Percentiles rank a stretch among this genome's conserved stretches.
Conservation (phyloP, 2,329 filamentous ascomycete genomes). For the Botryosphaeria agaves region DNA sequence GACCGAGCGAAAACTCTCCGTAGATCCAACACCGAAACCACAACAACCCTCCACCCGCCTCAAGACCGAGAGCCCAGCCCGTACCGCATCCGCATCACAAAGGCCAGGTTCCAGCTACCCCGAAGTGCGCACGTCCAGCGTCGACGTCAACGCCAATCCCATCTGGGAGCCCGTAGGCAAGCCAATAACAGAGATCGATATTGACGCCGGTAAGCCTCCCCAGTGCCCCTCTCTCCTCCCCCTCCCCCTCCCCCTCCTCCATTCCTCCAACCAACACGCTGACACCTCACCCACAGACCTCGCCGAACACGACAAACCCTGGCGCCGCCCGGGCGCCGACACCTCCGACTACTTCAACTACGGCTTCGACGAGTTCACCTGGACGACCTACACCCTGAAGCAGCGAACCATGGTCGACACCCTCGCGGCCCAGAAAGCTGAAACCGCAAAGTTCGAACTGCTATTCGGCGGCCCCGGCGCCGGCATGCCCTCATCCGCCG, state of each 20-base stretch:
- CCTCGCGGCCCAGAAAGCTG: conserved; percentile 63
- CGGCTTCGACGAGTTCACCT: conserved; percentile 96
- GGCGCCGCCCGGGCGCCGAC: conserved; percentile 87
- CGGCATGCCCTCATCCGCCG: conserved; percentile 22
- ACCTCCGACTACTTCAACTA: conserved; percentile 98
- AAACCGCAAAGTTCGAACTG: conserved; percentile 42
- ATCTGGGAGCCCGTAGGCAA: conserved; percentile 57
- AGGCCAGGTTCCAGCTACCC: conserved; percentile 47
- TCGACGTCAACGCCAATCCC: conserved; percentile 73
- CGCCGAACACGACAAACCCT: conserved; percentile 68
- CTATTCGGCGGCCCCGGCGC: conserved; percentile 31
- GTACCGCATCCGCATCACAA: conserved; percentile 29
- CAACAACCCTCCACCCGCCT: conserved; percentile 14
- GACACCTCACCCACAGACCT: conserved; percentile 22
- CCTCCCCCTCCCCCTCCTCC: too few species aligned
- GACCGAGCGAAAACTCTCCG: conserved; percentile 13
- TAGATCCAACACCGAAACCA: conserved; percentile 7
- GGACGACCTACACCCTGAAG: conserved; percentile 84
- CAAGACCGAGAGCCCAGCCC: conserved; percentile 17
- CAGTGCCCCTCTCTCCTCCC: too few species aligned
- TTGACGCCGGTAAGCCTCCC: conserved; percentile 27
- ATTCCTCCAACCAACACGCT: too few species aligned
- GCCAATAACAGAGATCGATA: conserved; percentile 44
- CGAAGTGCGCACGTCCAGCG: conserved; percentile 54
- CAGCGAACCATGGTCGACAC: conserved; percentile 66